Evolutionary conservation across 139 green algal species (phyloP), one percentile per base, ranked within the genome.

Genomic region (Spirogloea muscicola): DNA sequence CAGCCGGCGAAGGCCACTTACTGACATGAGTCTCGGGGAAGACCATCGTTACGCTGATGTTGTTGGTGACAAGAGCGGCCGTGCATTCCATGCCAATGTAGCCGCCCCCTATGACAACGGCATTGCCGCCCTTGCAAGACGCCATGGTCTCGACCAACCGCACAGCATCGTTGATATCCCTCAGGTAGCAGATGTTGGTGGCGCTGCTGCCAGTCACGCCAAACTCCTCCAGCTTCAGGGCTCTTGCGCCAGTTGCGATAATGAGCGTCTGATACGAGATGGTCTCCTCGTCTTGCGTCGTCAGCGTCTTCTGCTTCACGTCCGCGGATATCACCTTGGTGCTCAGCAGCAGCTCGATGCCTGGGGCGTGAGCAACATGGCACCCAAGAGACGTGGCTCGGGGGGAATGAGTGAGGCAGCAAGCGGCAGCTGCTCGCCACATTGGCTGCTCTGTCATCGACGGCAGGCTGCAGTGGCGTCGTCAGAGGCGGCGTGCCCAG

Each of bases 11-110:
- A 5, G 9, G 49, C 21, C 9, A 81, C 73, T 70, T 38, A 81
- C 73, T 89, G 9, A 96, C 51, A 31, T 78, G 63, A 4, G 71
- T 31, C 42, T 94, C 91, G 0, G 91, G 91, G 51, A 92, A 91
- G 1, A 95, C 86, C 67, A 97, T 86, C 0, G 92, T 96, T 1
- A 93, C 86, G 0, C 88, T 48, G 65, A 96, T 72, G 18, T 86
- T 88, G 59, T 94, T 87, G 21, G 73, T 46, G 2, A 69, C 81
- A 49, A 97, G 80, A 0, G 62, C 85, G 34, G 88, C 87, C 2
- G 88, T 86, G 13, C 79, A 77, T 79, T 91, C 87, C 83, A 91
- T 84, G 61, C 91, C 69, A 88, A 97, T 97, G 87, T 97, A 97
- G 37, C 92, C 92, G 49, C 91, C 92, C n/a, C 92, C 92, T 43